Percentiles rank a stretch among this genome's conserved stretches.
phyloP scores from a whole-genome alignment of 1,139 yeast genomes.

The Hyphopichia wangnamkhiaoensis region DNA sequence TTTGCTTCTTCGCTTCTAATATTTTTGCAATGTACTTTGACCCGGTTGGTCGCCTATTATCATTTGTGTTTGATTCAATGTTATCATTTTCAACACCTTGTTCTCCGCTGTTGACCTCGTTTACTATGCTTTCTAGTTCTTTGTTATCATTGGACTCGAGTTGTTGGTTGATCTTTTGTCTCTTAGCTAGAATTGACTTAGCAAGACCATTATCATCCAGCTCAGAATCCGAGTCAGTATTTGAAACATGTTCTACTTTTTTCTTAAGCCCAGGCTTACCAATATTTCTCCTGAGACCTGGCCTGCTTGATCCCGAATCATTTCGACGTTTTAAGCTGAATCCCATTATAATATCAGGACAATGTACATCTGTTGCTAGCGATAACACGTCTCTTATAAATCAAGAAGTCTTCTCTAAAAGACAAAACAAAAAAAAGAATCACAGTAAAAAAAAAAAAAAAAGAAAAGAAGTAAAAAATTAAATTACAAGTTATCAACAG shows the following conservation, averaged over 20 bases:
- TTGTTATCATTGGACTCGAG: neutral
- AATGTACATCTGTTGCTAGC: too few species aligned
- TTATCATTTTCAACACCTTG: neutral
- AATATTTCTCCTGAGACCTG: neutral
- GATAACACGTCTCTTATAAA: too few species aligned
- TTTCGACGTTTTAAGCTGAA: neutral
- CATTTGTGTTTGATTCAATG: neutral
- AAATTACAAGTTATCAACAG: neutral
- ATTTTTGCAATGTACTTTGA: slow-evolving; percentile 12
- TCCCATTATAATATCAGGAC: too few species aligned
- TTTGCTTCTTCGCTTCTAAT: slow-evolving; percentile 9
- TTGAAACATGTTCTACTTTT: neutral
- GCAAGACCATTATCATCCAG: neutral
- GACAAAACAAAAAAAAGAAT: neutral
- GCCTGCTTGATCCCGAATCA: neutral
- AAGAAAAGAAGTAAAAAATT: too few species aligned
- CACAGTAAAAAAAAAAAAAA: neutral
- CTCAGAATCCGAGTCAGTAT: neutral
- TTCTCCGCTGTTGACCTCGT: neutral
- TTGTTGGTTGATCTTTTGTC: slow-evolving; percentile 1
- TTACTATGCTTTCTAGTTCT: neutral
- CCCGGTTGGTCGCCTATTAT: neutral
- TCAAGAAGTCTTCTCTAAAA: too few species aligned
- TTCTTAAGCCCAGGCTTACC: neutral
- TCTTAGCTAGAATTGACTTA: neutral